Conservation (phyloP, 139 green algal genomes). For the Coelastrella sp. region DNA sequence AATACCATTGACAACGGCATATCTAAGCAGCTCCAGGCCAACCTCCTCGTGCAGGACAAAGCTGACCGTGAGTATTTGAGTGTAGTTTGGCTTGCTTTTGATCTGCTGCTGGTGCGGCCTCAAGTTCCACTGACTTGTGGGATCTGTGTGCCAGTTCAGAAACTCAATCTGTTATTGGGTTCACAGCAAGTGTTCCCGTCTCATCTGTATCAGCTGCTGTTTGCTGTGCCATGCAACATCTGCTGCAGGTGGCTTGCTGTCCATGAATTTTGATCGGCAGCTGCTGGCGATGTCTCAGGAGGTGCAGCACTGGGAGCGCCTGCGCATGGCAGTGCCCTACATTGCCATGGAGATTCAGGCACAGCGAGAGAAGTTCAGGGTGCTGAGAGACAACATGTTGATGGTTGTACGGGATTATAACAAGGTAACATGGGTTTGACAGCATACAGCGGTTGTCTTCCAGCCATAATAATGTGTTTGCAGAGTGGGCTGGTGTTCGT, state of each 20-base stretch:
- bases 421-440: conserved; percentile 50
- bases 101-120: background rate
- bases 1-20: conserved; percentile 69
- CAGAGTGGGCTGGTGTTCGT: too few species aligned
- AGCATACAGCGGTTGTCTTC: background rate
- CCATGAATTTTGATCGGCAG: conserved; percentile 86
- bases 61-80: conserved; percentile 40
- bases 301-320: conserved; percentile 86
- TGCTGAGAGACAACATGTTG: conserved; percentile 83
- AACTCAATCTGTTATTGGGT: background rate
- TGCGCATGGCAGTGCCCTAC: conserved; percentile 86
- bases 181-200: too few species aligned
- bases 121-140: too few species aligned
- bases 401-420: conserved; percentile 75
- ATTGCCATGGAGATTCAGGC: conserved; percentile 89
- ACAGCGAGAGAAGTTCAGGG: conserved; percentile 85
- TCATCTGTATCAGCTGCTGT: too few species aligned
- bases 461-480: background rate
- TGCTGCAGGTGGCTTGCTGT: conserved; percentile 71
- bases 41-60: conserved; percentile 78
- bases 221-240: too few species aligned
- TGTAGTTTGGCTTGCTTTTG: too few species aligned
- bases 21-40: conserved; percentile 70
- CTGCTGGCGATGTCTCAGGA: conserved; percentile 80
- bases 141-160: background rate